Evolutionary conservation across 164 flowering plant species (phyloP), one percentile per base, ranked within the genome.

Genomic region (Stephania yunnanensis): DNA sequence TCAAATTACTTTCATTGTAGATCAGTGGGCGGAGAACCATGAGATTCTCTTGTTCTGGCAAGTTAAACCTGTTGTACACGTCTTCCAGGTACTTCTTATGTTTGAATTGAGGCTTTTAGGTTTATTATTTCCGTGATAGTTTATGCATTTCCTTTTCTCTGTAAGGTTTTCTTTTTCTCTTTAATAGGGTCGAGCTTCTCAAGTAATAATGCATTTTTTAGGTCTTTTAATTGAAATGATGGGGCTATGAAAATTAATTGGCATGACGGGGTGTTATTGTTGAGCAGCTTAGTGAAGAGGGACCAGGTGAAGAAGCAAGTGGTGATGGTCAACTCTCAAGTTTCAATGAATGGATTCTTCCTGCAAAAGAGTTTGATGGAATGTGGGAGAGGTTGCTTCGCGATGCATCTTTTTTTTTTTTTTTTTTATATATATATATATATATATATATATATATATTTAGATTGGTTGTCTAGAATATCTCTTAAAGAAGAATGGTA

Each of bases 291-390:
- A 91, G 87, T 85, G 99, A 96, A 83, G 99, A 96, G 81, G 99
- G 99, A 80, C 95, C 99, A 63, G 92, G 97, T 78, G 99, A 96
- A 78, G 99, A 96, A 63, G 70, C 85, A 76, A 85, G 87, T 84
- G 89, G 82, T 20, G 97, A 94, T 78, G 92, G 91, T 45, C 94
- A 89, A 74, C 88, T 79, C 70, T 86, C 97, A 78, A 96, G 89
- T 87, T 96, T 96, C 72, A 89, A 86, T 77, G 99, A 94, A 81
- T 94, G 99, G 99, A 82, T 88, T 75, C 99, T 96, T 81, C 99
- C 99, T 68, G 97, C 97, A 50, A 94, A 89, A 84, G 99, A 96
- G 80, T 96, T 96, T 88, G 95, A 96, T 87, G 98, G 99, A 79
- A 82, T 96, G 93, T 96, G 99, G 99, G 99, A 96, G 81, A 94